phyloP scores from a whole-genome alignment of 352 stramenopile genomes.

The Pythium coloratum region DNA sequence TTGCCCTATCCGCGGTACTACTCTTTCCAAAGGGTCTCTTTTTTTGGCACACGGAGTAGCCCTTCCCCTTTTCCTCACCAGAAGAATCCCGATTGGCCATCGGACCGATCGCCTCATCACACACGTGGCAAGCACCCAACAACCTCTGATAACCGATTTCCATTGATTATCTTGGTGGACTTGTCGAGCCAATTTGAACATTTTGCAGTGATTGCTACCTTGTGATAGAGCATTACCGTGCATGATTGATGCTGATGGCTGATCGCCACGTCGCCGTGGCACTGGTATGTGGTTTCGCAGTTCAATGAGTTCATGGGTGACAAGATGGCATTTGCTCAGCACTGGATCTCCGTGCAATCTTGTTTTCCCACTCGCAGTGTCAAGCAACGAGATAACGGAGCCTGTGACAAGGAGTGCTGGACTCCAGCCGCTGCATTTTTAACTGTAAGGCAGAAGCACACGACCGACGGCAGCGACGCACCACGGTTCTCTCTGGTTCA shows the following conservation, averaged over 20 bases:
- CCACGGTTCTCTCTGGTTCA: background rate
- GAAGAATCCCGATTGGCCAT: slow-evolving; percentile 11
- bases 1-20: slow-evolving; percentile 2
- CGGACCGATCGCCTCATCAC: slow-evolving; percentile 1
- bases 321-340: background rate
- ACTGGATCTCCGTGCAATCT: background rate
- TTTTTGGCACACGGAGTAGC: background rate
- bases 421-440: background rate
- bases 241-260: no score
- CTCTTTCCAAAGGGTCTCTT: background rate
- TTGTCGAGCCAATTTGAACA: no score
- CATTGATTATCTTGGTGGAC: background rate
- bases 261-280: no score
- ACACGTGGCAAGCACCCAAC: background rate
- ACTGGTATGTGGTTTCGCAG: background rate
- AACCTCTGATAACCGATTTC: background rate
- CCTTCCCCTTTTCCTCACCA: background rate
- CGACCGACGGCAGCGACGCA: background rate
- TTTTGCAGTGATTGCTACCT: background rate
- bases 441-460: background rate
- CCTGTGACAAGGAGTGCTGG: background rate
- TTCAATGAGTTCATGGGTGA: background rate
- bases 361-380: background rate
- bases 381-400: background rate
- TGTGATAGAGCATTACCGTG: background rate